Evolutionary conservation across 208 protist genomes (phyloP).

Genomic region (Trypanosoma melophagium): DNA sequence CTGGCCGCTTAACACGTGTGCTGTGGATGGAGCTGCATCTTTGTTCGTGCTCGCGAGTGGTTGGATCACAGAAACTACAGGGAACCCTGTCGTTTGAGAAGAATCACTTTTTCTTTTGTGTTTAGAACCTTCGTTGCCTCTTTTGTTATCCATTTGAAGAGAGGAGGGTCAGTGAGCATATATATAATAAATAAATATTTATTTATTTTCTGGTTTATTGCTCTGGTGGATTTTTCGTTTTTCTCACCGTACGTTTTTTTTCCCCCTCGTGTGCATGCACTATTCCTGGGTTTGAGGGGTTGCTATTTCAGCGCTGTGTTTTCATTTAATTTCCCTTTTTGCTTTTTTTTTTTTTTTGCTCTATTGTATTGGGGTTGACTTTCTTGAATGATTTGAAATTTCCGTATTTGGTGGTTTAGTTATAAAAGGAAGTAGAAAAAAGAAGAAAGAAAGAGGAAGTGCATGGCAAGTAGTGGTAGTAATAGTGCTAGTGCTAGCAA

Average conservation of each 20-base stretch:
- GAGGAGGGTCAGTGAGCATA: too few species aligned
- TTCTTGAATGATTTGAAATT: background rate
- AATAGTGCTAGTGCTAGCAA: conserved; percentile 2
- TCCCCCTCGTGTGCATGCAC: background rate
- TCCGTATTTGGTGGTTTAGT: background rate
- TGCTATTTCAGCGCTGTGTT: background rate
- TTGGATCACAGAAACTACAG: conserved; percentile 27
- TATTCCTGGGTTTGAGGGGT: background rate
- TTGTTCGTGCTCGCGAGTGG: conserved; percentile 40
- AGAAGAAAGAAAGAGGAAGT: too few species aligned
- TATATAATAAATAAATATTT: conserved; percentile 11
- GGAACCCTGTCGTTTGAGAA: background rate
- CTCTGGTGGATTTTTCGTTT: too few species aligned
- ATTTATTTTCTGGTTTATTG: background rate
- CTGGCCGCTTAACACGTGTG: conserved; percentile 7
- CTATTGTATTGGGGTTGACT: background rate
- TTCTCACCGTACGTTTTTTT: background rate
- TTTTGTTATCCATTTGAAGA: too few species aligned
- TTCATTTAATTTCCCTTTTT: background rate
- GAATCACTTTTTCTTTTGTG: background rate
- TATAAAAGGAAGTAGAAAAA: background rate
- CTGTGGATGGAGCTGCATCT: background rate
- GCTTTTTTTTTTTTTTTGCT: background rate
- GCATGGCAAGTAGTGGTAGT: background rate
- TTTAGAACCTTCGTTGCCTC: too few species aligned